phyloP scores from a whole-genome alignment of 192 early-diverging fungal species.

The Ambispora gerdemannii region DNA sequence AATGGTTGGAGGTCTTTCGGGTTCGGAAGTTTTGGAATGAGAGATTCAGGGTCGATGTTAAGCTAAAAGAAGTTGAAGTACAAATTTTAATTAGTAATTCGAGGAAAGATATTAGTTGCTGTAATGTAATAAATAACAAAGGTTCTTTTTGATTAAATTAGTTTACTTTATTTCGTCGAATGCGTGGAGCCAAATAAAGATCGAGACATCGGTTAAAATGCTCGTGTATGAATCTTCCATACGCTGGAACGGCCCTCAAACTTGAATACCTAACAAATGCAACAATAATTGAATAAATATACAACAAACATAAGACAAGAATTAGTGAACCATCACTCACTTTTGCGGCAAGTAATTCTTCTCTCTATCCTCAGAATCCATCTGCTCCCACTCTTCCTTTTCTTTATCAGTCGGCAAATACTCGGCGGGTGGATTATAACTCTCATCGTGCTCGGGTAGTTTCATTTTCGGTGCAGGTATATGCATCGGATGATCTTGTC shows the following conservation, averaged over 20 bases:
- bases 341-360: constrained; percentile 66
- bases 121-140: neutral
- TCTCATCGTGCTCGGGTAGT: constrained; percentile 87
- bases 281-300: neutral
- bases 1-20: constrained; percentile 94
- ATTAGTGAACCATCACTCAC: constrained; percentile 33
- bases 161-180: constrained; percentile 72
- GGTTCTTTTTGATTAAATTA: neutral
- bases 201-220: constrained; percentile 96
- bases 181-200: constrained; percentile 92
- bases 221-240: constrained; percentile 88
- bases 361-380: constrained; percentile 75
- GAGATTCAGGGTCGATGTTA: constrained; percentile 84
- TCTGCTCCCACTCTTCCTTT: constrained; percentile 69
- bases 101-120: neutral
- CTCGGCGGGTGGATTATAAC: constrained; percentile 96
- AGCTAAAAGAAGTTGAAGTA: constrained; percentile 41
- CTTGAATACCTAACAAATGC: constrained; percentile 47
- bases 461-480: constrained; percentile 87
- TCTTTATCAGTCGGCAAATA: constrained; percentile 86
- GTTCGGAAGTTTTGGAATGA: constrained; percentile 93
- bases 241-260: constrained; percentile 85
- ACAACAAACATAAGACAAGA: neutral
- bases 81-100: neutral
- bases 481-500: constrained; percentile 64